phyloP scores from a whole-genome alignment of 2,329 filamentous ascomycete species.

The Colletotrichum sidae region DNA sequence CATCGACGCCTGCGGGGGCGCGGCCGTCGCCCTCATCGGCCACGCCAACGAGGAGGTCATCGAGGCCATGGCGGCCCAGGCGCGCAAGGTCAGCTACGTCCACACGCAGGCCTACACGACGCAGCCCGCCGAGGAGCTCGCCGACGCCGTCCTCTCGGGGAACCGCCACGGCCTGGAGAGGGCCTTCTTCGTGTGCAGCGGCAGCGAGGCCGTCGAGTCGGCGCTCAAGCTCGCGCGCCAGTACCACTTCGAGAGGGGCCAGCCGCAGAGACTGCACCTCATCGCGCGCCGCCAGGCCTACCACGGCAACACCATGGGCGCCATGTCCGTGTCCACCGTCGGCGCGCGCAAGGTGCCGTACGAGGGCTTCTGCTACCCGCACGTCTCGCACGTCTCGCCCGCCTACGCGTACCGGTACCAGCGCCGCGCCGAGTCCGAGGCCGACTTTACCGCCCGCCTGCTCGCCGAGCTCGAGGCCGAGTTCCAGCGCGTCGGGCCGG shows the following conservation, averaged over 20 bases:
- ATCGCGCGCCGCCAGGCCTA: conserved; percentile 59
- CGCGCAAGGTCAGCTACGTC: conserved; percentile 44
- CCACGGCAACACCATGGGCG: conserved; percentile 62
- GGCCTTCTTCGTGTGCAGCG: conserved; percentile 39
- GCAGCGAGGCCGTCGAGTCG: conserved; percentile 56
- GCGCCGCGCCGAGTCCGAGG: conserved; percentile 49
- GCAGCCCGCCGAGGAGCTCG: conserved; percentile 51
- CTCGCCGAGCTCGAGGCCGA: conserved; percentile 59
- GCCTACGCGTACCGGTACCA: conserved; percentile 58
- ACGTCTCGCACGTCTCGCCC: conserved; percentile 47
- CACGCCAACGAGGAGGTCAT: conserved; percentile 45
- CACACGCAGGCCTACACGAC: conserved; percentile 53
- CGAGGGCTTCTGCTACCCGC: conserved; percentile 41
- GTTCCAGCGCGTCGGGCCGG: conserved; percentile 57
- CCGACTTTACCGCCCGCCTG: conserved; percentile 53
- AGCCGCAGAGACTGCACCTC: conserved; percentile 52
- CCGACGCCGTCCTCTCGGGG: conserved; percentile 39
- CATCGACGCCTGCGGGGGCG: conserved; percentile 51
- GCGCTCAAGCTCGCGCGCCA: conserved; percentile 61
- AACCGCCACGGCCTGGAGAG: conserved; percentile 34
- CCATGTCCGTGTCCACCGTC: conserved; percentile 53
- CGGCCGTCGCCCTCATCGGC: conserved; percentile 48
- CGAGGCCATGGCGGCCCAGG: conserved; percentile 44
- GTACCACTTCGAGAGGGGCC: conserved; percentile 56
- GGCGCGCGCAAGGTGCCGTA: conserved; percentile 43